These are phyloP conservation scores for Starmera amethionina DNA, from an alignment of 805 yeast genomes.

Conservation along the genomic window DNA sequence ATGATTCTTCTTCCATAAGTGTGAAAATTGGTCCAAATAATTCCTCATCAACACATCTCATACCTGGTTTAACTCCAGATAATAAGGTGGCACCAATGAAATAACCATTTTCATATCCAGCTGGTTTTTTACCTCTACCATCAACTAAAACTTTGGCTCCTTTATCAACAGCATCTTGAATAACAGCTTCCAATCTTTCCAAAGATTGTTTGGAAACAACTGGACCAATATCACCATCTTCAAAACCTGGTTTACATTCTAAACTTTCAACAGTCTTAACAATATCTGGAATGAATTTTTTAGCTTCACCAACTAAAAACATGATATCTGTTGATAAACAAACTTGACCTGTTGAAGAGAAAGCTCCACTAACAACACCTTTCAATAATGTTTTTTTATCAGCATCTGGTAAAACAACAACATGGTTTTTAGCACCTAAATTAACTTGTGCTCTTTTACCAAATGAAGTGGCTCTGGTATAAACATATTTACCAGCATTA, in stretches of 20 bases:
- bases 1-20: conserved; percentile 49
- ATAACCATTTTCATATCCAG: conserved; percentile 51
- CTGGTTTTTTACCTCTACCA: conserved; percentile 42
- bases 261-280: conserved; percentile 46
- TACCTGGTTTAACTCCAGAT: conserved; percentile 52
- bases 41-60: conserved; percentile 66
- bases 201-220: conserved; percentile 54
- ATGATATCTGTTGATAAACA: conserved; percentile 72
- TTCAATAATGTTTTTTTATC: conserved; percentile 52
- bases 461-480: conserved; percentile 51
- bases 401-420: conserved; percentile 66
- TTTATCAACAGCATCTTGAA: conserved; percentile 44
- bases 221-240: conserved; percentile 59
- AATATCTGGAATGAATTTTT: conserved; percentile 53
- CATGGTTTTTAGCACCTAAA: conserved; percentile 75
- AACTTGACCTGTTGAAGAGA: conserved; percentile 81
- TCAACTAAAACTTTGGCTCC: conserved; percentile 59
- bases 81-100: conserved; percentile 66
- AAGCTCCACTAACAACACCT: conserved; percentile 65
- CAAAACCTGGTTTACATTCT: conserved; percentile 59
- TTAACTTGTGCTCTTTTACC: conserved; percentile 73
- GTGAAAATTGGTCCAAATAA: conserved; percentile 70
- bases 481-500: conserved; percentile 67
- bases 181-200: conserved; percentile 44
- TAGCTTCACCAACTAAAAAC: conserved; percentile 58